A percentile compares a stretch with the other conserved stretches of the same genome.
Conservation (phyloP, 352 stramenopile genomes). For the Peronospora tabacina region DNA sequence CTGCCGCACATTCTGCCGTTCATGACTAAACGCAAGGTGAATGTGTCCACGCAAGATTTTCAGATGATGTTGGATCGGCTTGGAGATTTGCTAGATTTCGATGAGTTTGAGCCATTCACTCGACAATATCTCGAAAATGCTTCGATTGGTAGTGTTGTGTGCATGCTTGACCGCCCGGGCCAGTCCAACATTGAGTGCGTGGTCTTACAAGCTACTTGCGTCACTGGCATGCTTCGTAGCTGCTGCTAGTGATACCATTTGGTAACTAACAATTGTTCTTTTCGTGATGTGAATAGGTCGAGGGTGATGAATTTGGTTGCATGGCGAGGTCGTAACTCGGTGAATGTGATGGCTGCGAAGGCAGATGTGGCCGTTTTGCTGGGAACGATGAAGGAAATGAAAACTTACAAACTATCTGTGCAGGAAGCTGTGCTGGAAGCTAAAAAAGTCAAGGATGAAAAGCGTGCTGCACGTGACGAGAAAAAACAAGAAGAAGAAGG, state of each 20-base stretch:
- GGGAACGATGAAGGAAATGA: constrained; percentile 80
- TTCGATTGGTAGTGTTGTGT: constrained; percentile 73
- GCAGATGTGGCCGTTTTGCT: constrained; percentile 65
- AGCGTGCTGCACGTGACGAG: constrained; percentile 35
- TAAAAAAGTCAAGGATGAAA: constrained; percentile 44
- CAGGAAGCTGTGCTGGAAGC: constrained; percentile 35
- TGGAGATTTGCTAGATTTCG: constrained; percentile 75
- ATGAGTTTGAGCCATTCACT: constrained; percentile 62
- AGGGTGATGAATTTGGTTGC: constrained; percentile 80
- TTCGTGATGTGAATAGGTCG: constrained; percentile 35
- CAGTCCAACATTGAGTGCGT: constrained; percentile 68
- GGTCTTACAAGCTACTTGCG: not conserved
- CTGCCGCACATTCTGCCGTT: constrained; percentile 78
- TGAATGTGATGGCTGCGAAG: constrained; percentile 84
- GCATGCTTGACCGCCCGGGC: constrained; percentile 50
- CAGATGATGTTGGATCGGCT: constrained; percentile 82
- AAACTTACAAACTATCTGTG: constrained; percentile 51
- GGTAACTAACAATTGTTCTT: constrained; percentile 10
- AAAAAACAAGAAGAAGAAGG: constrained; percentile 22
- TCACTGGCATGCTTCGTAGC: not conserved
- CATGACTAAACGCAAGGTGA: constrained; percentile 60
- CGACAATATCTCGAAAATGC: constrained; percentile 44
- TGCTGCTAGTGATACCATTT: not conserved
- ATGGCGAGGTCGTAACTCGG: constrained; percentile 80
- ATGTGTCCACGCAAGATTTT: constrained; percentile 60